phyloP scores from a whole-genome alignment of 2,329 filamentous ascomycete genomes.

The Domatiomyces globalis region DNA sequence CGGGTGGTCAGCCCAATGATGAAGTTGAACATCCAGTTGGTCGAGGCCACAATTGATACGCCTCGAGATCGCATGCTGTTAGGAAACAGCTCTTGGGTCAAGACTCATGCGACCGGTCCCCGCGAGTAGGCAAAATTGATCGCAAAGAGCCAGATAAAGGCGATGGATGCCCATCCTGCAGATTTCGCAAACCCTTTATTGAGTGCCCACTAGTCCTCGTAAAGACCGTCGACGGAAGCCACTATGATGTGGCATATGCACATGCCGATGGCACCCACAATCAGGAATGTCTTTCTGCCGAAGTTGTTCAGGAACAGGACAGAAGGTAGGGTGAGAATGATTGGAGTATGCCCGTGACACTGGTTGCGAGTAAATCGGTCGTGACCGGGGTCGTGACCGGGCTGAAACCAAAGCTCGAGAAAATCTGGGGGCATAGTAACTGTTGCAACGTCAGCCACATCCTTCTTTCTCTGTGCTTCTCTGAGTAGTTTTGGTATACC shows the following conservation, averaged over 20 bases:
- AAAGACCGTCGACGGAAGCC: slow-evolving; percentile 51
- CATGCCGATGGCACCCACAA: slow-evolving; percentile 54
- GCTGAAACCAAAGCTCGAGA: slow-evolving; percentile 23
- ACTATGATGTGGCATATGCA: slow-evolving; percentile 56
- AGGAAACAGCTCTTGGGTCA: slow-evolving; percentile 29
- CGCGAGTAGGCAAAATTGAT: slow-evolving; percentile 46
- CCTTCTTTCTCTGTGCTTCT: slow-evolving; percentile 26
- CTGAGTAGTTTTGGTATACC: neutral
- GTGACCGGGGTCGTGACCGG: slow-evolving; percentile 20
- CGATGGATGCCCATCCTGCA: slow-evolving; percentile 55
- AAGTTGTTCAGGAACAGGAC: slow-evolving; percentile 27
- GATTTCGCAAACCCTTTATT: slow-evolving; percentile 30
- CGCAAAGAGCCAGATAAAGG: slow-evolving; percentile 51
- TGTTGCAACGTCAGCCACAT: slow-evolving; percentile 27
- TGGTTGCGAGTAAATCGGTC: slow-evolving; percentile 24
- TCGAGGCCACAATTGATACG: slow-evolving; percentile 22
- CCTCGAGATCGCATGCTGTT: slow-evolving; percentile 20
- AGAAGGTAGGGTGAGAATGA: slow-evolving; percentile 26
- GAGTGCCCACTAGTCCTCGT: slow-evolving; percentile 41
- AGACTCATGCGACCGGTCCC: slow-evolving; percentile 26
- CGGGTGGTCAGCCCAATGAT: slow-evolving; percentile 25
- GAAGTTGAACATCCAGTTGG: slow-evolving; percentile 29
- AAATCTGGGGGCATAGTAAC: slow-evolving; percentile 18
- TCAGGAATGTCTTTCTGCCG: slow-evolving; percentile 26
- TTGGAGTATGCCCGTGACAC: slow-evolving; percentile 26